Percentiles rank a stretch among this genome's conserved stretches.
phyloP scores from a whole-genome alignment of 2,329 filamentous ascomycete species.

The Apiospora rasikravindrae region DNA sequence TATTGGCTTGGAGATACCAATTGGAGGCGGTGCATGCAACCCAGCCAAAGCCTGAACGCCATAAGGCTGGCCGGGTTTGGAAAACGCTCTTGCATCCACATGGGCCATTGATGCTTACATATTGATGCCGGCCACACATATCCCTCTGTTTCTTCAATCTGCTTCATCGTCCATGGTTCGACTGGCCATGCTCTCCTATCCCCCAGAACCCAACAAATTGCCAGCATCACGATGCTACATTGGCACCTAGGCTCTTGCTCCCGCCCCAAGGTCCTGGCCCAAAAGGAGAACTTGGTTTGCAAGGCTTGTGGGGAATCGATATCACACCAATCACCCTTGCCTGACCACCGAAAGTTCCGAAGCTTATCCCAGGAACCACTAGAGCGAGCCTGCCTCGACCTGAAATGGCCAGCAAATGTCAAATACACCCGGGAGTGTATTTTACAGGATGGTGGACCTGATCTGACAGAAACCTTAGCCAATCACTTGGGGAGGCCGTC shows the following conservation, averaged over 20 bases:
- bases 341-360: neutral
- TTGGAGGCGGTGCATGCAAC: neutral
- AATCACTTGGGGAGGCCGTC: neutral
- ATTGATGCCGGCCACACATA: neutral
- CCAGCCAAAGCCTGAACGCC: neutral
- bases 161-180: neutral
- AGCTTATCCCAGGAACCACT: neutral
- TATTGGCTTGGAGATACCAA: neutral
- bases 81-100: neutral
- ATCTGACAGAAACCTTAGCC: neutral
- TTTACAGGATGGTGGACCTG: neutral
- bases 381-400: neutral
- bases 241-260: neutral
- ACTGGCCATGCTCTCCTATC: neutral
- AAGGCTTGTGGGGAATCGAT: neutral
- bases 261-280: neutral
- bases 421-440: neutral
- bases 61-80: neutral
- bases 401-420: neutral
- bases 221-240: neutral
- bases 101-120: neutral
- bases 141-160: neutral
- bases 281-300: neutral
- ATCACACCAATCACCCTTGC: neutral
- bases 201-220: neutral